phyloP scores from a whole-genome alignment of 2,329 filamentous ascomycete species.

The Pestalotiopsis sp. region DNA sequence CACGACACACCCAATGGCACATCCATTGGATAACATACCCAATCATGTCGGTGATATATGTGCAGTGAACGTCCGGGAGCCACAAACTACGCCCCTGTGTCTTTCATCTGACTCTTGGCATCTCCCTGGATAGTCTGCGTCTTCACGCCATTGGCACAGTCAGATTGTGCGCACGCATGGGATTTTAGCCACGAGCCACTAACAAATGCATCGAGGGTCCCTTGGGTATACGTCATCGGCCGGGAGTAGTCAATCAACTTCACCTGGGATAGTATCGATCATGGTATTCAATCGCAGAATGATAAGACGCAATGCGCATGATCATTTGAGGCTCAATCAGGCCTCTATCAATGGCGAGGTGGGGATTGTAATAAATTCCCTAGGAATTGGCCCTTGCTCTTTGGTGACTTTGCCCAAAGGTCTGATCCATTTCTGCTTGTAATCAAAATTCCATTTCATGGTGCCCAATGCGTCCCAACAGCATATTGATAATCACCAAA shows the following conservation, averaged over 20 bases:
- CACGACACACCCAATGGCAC: too few species aligned
- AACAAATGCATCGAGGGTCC: neutral
- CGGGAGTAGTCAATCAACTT: neutral
- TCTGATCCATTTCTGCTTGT: too few species aligned
- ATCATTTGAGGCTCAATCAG: too few species aligned
- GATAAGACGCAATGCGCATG: neutral
- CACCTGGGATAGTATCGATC: neutral
- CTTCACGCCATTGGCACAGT: neutral
- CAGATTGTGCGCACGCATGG: neutral
- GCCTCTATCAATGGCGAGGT: too few species aligned
- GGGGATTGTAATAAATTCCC: neutral
- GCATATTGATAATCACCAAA: neutral
- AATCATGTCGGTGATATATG: too few species aligned
- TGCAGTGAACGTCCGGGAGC: neutral
- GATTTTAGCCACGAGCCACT: neutral
- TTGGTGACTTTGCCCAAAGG: neutral
- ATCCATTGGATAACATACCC: too few species aligned
- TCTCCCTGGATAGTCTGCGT: neutral
- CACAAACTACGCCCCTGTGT: neutral
- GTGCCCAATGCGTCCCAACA: neutral
- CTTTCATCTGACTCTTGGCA: neutral
- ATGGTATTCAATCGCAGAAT: neutral
- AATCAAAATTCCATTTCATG: neutral
- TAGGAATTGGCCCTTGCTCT: neutral
- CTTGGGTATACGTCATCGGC: neutral